These are phyloP conservation scores for Clarkia xantiana DNA, from an alignment of 345 rosid species.

Conservation along the genomic window DNA sequence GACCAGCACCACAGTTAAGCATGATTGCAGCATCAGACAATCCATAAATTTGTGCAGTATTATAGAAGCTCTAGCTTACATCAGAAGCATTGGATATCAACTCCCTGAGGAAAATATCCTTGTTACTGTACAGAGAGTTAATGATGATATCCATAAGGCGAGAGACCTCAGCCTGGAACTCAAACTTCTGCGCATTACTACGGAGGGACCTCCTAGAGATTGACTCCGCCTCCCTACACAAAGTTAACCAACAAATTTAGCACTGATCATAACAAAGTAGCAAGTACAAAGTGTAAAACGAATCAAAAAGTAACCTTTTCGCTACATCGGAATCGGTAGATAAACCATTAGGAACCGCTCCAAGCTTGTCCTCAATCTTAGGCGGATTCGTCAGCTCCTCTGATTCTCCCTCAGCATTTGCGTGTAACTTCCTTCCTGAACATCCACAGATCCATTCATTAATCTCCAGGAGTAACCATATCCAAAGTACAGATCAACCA, in stretches of 20 bases:
- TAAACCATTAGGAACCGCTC: constrained; percentile 74
- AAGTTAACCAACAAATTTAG: background rate
- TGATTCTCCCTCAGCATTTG: constrained; percentile 59
- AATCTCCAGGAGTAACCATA: background rate
- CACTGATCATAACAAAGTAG: background rate
- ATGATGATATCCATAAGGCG: constrained; percentile 95
- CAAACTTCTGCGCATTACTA: constrained; percentile 71
- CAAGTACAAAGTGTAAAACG: background rate
- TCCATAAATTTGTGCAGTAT: background rate
- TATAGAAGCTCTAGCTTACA: constrained; percentile 30
- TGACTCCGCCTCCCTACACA: constrained; percentile 75
- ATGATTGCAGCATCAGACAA: background rate
- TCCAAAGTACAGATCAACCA: background rate
- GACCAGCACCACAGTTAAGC: constrained; percentile 6
- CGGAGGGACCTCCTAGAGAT: constrained; percentile 84
- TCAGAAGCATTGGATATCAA: constrained; percentile 97
- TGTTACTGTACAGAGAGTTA: constrained; percentile 96
- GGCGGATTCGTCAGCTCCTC: constrained; percentile 64
- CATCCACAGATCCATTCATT: constrained; percentile 1
- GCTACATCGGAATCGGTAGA: constrained; percentile 96
- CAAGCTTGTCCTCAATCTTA: constrained; percentile 81
- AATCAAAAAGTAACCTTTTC: constrained; percentile 35
- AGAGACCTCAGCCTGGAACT: constrained; percentile 99
- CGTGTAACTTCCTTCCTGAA: constrained; percentile 62
- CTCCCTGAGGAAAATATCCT: constrained; percentile 94